These are phyloP conservation scores for Magnusiomyces paraingens DNA, from an alignment of 1,139 yeast species.

Conservation along the genomic window DNA sequence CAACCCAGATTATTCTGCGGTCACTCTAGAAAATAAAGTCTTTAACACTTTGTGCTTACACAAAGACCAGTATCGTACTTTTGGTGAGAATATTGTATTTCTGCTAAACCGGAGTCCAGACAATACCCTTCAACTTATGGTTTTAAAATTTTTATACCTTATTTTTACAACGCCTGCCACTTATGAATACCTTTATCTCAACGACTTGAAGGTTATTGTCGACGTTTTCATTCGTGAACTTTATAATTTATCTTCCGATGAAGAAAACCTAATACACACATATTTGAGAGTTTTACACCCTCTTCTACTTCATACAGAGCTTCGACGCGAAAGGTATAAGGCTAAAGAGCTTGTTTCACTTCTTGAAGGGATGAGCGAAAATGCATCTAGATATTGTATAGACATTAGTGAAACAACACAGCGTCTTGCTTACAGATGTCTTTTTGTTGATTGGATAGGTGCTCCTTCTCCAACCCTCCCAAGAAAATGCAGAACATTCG, in stretches of 20 bases:
- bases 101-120: conserved; percentile 77
- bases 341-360: conserved; percentile 46
- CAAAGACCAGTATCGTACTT: conserved; percentile 38
- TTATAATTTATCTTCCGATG: conserved; percentile 54
- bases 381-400: conserved; percentile 13
- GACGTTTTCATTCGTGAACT: conserved; percentile 81
- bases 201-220: conserved; percentile 74
- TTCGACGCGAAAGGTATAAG: conserved; percentile 50
- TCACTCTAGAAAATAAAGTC: conserved; percentile 27
- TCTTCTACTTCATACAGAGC: conserved; percentile 50
- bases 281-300: conserved; percentile 74
- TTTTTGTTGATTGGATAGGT: conserved; percentile 53
- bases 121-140: conserved; percentile 64
- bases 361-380: conserved; percentile 41
- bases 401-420: conserved; percentile 38
- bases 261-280: conserved; percentile 62
- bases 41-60: conserved; percentile 25
- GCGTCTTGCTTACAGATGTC: conserved; percentile 56
- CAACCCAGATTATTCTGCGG: not conserved
- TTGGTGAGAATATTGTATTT: conserved; percentile 50
- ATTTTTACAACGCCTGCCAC: conserved; percentile 64
- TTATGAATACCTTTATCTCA: conserved; percentile 59
- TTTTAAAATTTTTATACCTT: conserved; percentile 68
- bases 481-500: conserved; percentile 3
- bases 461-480: conserved; percentile 12